These are phyloP conservation scores for Lepiota brunneoincarnata DNA, from an alignment of 768 basidiomycete genomes.

Conservation along the genomic window DNA sequence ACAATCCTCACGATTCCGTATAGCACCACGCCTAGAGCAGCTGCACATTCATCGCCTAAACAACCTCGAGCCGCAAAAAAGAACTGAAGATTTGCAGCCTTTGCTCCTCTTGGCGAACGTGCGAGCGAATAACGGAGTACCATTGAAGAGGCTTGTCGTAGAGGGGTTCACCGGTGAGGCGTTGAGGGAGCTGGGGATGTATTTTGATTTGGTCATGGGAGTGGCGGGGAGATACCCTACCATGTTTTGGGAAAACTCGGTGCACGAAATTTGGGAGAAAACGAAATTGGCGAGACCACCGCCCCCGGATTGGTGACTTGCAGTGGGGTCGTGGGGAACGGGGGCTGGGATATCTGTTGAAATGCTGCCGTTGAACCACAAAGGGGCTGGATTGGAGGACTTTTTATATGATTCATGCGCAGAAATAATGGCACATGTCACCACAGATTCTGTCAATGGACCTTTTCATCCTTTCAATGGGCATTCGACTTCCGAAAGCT, in stretches of 20 bases:
- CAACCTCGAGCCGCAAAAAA: not conserved
- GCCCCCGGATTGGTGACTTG: conserved; percentile 2
- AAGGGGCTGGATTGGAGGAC: no score
- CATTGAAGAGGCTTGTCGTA: conserved; percentile 7
- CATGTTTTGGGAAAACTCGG: conserved; percentile 8
- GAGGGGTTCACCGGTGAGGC: not conserved
- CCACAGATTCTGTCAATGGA: no score
- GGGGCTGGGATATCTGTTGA: no score
- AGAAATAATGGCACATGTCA: no score
- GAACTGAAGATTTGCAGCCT: not conserved
- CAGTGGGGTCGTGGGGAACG: no score
- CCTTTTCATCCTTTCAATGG: no score
- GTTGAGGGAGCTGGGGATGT: not conserved
- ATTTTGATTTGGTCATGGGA: not conserved
- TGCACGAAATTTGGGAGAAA: conserved; percentile 9
- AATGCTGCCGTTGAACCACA: no score
- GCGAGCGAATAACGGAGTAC: conserved; percentile 8
- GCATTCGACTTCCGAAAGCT: no score
- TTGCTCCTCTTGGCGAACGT: conserved; percentile 4
- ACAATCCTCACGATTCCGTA: not conserved
- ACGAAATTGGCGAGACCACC: conserved; percentile 7
- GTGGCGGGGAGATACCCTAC: not conserved
- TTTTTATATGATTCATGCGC: no score
- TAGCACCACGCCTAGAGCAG: conserved; percentile 8
- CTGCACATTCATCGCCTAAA: not conserved